Base-by-base conservation (phyloP, 208 protist species). In the Trypanosoma melophagium region DNA sequence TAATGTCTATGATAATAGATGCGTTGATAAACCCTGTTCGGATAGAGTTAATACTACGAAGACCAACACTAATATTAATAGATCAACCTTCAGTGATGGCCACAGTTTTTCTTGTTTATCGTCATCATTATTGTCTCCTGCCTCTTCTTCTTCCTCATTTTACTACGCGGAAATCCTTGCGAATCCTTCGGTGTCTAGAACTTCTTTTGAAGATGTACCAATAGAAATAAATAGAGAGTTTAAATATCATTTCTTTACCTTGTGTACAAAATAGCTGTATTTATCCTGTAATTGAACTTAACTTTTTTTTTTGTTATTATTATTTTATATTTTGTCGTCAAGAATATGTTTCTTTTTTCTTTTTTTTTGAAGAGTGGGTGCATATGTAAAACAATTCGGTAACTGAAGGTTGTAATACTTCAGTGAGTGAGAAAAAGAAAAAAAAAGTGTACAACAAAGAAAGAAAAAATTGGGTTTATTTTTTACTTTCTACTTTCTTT, bases 131-230 rank as follows among this genome's bases (percentile, higher is more conserved):
- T 7, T 5, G 16, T 44, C 5, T 47, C 0, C 13, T 25, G 45
- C 56, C 17, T 44, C 56, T 21, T 17, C 16, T 7, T 21, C 56
- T 2, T 60, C 56, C 22, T 60, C 31, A 17, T 1, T 47, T 44
- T 60, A 2, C 13, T 60, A 45, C 21, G 56, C 47, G 9, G 56
- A 60, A 47, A 60, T 47, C 19, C 7, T 47, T 60, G 56, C 56
- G 35, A 60, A 60, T 12, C 56, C 56, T 16, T 22, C 56, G 25
- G 0, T 22, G 42, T 16, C 3, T 2, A 24, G 12, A 35, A 22
- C 1, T 13, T 55, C 1, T 25, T 60, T 5, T 42, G 56, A 44
- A 45, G n/a, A 21, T 25, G 10, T 16, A 25, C 28, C 56, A 14
- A 17, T 28, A 45, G 28, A 1, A 7, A 21, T 7, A 10, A 44